These are phyloP conservation scores for Xylaria scruposa DNA, from an alignment of 495 filamentous ascomycete species.

Conservation along the genomic window DNA sequence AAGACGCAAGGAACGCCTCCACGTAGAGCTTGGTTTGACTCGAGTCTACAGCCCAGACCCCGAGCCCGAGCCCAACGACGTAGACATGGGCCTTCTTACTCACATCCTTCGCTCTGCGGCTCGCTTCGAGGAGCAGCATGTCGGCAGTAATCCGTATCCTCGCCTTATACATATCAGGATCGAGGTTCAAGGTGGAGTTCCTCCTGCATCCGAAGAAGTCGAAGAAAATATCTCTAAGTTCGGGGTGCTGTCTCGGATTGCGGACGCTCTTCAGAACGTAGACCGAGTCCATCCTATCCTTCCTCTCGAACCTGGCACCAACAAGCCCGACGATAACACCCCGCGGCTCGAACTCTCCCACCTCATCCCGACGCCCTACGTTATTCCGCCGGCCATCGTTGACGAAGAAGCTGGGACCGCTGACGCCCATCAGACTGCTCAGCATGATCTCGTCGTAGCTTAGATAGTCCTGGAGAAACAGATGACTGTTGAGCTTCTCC, in stretches of 20 bases:
- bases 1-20: conserved; percentile 31
- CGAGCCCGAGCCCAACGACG: conserved; percentile 48
- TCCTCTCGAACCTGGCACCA: conserved; percentile 37
- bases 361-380: background rate
- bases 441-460: conserved; percentile 45
- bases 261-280: conserved; percentile 16
- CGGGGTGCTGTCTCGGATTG: conserved; percentile 20
- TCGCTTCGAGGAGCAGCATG: conserved; percentile 43
- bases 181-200: conserved; percentile 17
- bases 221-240: conserved; percentile 32
- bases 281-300: conserved; percentile 33
- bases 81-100: conserved; percentile 42
- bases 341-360: conserved; percentile 31
- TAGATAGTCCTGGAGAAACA: conserved; percentile 31
- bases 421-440: conserved; percentile 37
- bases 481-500: conserved; percentile 1
- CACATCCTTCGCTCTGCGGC: conserved; percentile 32
- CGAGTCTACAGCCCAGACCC: conserved; percentile 35
- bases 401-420: conserved; percentile 39
- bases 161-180: conserved; percentile 34
- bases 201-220: conserved; percentile 29
- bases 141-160: conserved; percentile 40
- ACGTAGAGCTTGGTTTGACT: conserved; percentile 35
- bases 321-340: conserved; percentile 42
- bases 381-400: conserved; percentile 37